These are phyloP conservation scores for Exserohilum rostratum DNA, from an alignment of 2,329 filamentous ascomycete genomes.

Conservation along the genomic window DNA sequence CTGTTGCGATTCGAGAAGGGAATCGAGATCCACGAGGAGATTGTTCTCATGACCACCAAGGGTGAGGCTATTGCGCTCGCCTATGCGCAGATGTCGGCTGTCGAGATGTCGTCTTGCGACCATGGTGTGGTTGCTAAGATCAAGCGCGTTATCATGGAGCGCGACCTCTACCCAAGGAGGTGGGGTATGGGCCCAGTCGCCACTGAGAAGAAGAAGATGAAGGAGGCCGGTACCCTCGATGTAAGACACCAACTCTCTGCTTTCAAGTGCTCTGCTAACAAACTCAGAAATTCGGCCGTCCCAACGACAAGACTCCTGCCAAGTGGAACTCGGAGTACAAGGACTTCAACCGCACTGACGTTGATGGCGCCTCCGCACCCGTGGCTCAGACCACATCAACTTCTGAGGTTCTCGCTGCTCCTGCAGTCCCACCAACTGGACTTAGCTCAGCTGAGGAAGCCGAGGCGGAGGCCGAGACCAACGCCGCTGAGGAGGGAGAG, in stretches of 20 bases:
- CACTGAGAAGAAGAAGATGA: constrained; percentile 99
- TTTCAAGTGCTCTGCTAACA: constrained; percentile 39
- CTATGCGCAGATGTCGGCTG: constrained; percentile 96
- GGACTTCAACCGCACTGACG: constrained; percentile 63
- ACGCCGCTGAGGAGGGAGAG: constrained; percentile 10
- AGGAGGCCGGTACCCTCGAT: constrained; percentile 96
- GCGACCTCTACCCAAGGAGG: constrained; percentile 92
- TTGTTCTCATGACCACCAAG: constrained; percentile 98
- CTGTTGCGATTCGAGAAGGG: constrained; percentile 88
- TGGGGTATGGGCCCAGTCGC: constrained; percentile 96
- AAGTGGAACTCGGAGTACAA: constrained; percentile 94
- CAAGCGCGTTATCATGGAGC: constrained; percentile 99
- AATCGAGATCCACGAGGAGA: constrained; percentile 94
- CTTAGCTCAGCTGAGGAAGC: constrained; percentile 44
- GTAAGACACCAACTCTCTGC: constrained; percentile 50
- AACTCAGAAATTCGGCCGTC: constrained; percentile 79
- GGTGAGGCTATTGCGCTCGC: constrained; percentile 96
- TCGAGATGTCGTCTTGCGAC: constrained; percentile 95
- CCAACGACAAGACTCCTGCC: constrained; percentile 90
- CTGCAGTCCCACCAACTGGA: constrained; percentile 43
- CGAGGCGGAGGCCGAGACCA: constrained; percentile 46
- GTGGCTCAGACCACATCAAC: constrained; percentile 42
- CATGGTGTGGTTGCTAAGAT: constrained; percentile 98
- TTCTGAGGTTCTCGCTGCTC: constrained; percentile 45
- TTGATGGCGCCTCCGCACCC: constrained; percentile 29